These are phyloP conservation scores for Triticum dicoccoides DNA, from an alignment of 176 grass and related monocot species.

Conservation along the genomic window DNA sequence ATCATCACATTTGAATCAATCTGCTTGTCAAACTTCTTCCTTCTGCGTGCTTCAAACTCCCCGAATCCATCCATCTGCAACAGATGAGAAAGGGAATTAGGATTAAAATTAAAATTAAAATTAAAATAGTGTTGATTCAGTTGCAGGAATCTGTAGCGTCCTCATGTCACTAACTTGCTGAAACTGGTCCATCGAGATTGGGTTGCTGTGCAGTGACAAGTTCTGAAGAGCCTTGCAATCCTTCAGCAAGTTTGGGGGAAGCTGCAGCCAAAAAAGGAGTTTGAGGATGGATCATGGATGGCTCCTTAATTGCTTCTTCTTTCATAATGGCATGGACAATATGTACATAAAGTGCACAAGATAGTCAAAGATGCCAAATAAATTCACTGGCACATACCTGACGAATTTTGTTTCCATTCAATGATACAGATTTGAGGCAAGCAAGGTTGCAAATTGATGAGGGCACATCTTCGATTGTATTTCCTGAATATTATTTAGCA, in stretches of 20 bases:
- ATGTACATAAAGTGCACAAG: background rate
- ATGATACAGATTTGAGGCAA: slow-evolving; percentile 69
- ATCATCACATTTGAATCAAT: slow-evolving; percentile 97
- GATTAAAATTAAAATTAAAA: background rate
- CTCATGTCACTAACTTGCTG: slow-evolving; percentile 56
- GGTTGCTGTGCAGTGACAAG: slow-evolving; percentile 79
- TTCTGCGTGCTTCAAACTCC: slow-evolving; percentile 79
- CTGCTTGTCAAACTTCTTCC: slow-evolving; percentile 92
- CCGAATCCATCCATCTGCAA: slow-evolving; percentile 86
- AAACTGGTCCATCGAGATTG: slow-evolving; percentile 79
- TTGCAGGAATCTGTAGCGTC: background rate
- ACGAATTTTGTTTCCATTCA: slow-evolving; percentile 79
- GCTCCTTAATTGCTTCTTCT: background rate
- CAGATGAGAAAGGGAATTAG: background rate
- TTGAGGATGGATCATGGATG: background rate
- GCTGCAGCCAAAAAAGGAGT: slow-evolving; percentile 50
- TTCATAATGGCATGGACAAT: background rate
- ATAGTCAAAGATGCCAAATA: background rate
- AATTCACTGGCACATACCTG: slow-evolving; percentile 46
- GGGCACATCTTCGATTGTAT: slow-evolving; percentile 70
- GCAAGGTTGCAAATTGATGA: slow-evolving; percentile 70
- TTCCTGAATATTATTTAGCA: slow-evolving; percentile 59
- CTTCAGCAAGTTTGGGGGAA: slow-evolving; percentile 73
- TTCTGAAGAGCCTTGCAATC: slow-evolving; percentile 89
- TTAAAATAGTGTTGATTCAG: background rate